Conservation (phyloP, 129 eudicot genomes). For the Chrysanthemum makinoi region DNA sequence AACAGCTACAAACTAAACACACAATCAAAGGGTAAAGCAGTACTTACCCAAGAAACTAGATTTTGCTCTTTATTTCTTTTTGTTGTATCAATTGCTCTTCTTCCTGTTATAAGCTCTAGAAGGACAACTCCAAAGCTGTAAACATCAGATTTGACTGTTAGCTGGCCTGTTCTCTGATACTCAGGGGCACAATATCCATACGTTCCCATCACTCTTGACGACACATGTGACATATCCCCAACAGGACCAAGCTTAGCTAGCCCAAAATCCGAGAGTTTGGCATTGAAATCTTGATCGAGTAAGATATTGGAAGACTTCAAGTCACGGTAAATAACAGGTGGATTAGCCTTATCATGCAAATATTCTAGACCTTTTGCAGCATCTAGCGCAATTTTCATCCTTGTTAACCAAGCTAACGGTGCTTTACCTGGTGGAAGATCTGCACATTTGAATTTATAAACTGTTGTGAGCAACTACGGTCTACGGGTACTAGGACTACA, state of each 20-base stretch:
- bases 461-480: too few relatives aligned
- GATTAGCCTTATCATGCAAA: conserved; percentile 79
- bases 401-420: conserved; percentile 65
- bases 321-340: conserved; percentile 91
- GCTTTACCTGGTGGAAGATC: conserved; percentile 47
- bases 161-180: conserved; percentile 78
- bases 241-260: conserved; percentile 91
- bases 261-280: conserved; percentile 92
- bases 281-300: conserved; percentile 64
- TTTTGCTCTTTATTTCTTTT: conserved; percentile 50
- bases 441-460: conserved; percentile 18
- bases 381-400: conserved; percentile 74
- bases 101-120: conserved; percentile 78
- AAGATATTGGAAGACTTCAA: conserved; percentile 83
- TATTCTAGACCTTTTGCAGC: conserved; percentile 93
- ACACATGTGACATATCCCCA: conserved; percentile 78
- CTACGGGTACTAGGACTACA: neutral
- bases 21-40: neutral
- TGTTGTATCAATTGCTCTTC: conserved; percentile 64
- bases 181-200: conserved; percentile 97
- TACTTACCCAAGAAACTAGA: conserved; percentile 73
- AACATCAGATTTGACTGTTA: conserved; percentile 73
- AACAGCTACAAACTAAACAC: neutral
- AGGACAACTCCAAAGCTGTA: conserved; percentile 89
- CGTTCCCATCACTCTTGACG: conserved; percentile 95